A percentile compares a stretch with the other conserved stretches of the same genome.
phyloP scores from a whole-genome alignment of 345 rosid genomes.

The Turritis glabra region DNA sequence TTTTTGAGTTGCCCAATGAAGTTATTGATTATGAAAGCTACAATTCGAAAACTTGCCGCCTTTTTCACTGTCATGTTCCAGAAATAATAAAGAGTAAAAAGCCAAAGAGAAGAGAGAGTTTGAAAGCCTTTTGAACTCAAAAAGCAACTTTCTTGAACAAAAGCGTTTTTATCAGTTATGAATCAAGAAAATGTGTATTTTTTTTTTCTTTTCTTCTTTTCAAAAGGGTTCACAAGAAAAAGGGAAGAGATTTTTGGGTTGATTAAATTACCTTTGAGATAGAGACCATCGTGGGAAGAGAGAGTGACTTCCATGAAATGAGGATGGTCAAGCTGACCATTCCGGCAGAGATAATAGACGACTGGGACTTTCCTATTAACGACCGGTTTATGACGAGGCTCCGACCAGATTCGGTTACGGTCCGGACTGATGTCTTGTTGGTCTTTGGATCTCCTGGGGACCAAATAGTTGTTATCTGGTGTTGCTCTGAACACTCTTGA shows the following conservation, averaged over 20 bases:
- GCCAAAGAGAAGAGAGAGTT: slow-evolving; percentile 26
- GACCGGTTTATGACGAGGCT: slow-evolving; percentile 46
- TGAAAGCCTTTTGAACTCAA: slow-evolving; percentile 25
- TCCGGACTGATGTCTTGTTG: slow-evolving; percentile 61
- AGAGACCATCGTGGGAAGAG: slow-evolving; percentile 72
- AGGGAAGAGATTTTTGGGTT: neutral
- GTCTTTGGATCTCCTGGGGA: slow-evolving; percentile 51
- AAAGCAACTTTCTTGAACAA: slow-evolving; percentile 17
- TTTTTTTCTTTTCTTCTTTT: too few species aligned
- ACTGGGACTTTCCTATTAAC: slow-evolving; percentile 63
- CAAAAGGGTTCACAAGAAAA: neutral
- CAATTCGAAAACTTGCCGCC: slow-evolving; percentile 31
- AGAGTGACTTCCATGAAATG: slow-evolving; percentile 95
- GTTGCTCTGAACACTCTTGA: slow-evolving; percentile 52
- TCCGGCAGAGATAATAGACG: slow-evolving; percentile 78
- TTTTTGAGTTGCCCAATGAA: neutral
- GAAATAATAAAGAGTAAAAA: slow-evolving; percentile 13
- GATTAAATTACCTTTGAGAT: slow-evolving; percentile 58
- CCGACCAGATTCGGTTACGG: slow-evolving; percentile 60
- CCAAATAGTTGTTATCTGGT: slow-evolving; percentile 34
- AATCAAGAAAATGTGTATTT: neutral
- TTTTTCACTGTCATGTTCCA: slow-evolving; percentile 24
- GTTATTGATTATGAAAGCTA: slow-evolving; percentile 13
- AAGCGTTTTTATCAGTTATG: neutral
- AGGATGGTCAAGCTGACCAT: slow-evolving; percentile 96